Conservation (phyloP, 83 land plant genomes). For the Thuja plicata region DNA sequence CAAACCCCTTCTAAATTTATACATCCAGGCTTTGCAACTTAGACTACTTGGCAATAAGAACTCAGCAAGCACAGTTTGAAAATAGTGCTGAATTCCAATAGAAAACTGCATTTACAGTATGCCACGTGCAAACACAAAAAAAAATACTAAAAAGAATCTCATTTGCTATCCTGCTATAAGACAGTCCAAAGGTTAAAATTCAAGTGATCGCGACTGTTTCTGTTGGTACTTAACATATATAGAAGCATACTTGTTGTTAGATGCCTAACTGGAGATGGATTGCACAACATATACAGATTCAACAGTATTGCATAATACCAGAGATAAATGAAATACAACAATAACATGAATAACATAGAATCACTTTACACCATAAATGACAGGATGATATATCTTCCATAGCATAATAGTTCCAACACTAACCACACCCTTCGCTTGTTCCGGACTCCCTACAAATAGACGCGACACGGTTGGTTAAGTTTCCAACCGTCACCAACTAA, state of each 20-base stretch:
- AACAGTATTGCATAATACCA: too few relatives aligned
- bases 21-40: not conserved
- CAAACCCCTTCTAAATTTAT: not conserved
- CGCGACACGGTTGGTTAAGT: too few relatives aligned
- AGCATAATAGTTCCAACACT: too few relatives aligned
- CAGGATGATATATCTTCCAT: too few relatives aligned
- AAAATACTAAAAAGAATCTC: not conserved
- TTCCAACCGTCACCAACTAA: too few relatives aligned
- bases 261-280: too few relatives aligned
- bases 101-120: not conserved
- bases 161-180: not conserved
- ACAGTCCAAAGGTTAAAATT: not conserved
- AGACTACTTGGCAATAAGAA: not conserved
- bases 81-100: not conserved
- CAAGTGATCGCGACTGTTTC: not conserved
- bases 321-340: too few relatives aligned
- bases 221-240: not conserved
- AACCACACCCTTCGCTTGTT: too few relatives aligned
- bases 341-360: too few relatives aligned
- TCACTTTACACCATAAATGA: too few relatives aligned
- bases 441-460: too few relatives aligned
- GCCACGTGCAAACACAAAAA: not conserved
- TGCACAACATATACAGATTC: too few relatives aligned
- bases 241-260: not conserved
- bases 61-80: not conserved